Evolutionary conservation across 75 land plant genomes (phyloP).

Genomic region (Sequoiadendron giganteum): DNA sequence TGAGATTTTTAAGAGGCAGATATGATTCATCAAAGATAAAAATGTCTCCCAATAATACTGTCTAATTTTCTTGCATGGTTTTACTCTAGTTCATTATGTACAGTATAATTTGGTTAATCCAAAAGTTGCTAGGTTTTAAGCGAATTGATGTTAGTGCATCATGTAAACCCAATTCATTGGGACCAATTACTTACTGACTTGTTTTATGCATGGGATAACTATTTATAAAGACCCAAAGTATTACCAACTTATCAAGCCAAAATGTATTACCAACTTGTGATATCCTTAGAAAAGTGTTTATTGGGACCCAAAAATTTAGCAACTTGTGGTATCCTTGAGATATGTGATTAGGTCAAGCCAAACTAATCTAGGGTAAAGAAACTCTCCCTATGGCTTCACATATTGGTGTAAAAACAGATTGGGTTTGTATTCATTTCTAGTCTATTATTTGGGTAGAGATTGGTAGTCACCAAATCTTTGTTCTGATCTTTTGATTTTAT

Average conservation of each 20-base stretch:
- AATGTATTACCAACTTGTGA: background rate
- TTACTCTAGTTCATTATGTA: background rate
- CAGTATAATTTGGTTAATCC: background rate
- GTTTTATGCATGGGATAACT: background rate
- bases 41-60: background rate
- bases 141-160: background rate
- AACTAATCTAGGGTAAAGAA: background rate
- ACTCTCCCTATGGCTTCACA: background rate
- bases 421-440: background rate
- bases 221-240: background rate
- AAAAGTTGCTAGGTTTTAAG: background rate
- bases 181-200: background rate
- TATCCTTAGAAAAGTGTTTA: background rate
- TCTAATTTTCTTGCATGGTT: background rate
- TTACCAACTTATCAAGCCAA: background rate
- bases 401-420: background rate
- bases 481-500: background rate
- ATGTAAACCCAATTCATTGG: background rate
- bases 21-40: background rate
- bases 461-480: background rate
- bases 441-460: background rate
- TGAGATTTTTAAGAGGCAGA: background rate
- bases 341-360: background rate
- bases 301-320: background rate
- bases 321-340: background rate